A percentile compares a stretch with the other conserved stretches of the same genome.
These are phyloP conservation scores for Juncus effusus DNA, from an alignment of 176 grass and related monocot species.

Conservation along the genomic window DNA sequence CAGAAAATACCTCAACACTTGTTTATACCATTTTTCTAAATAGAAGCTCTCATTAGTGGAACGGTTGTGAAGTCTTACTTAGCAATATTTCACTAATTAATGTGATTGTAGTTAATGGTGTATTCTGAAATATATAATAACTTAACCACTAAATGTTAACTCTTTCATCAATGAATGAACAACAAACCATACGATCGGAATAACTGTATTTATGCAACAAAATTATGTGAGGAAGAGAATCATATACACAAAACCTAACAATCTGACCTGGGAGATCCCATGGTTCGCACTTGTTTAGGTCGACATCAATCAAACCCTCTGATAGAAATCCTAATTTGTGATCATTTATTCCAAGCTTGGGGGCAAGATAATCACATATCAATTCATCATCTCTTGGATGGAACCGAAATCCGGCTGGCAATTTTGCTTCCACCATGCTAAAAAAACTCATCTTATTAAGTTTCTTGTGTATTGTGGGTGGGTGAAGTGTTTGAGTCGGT, in stretches of 20 bases:
- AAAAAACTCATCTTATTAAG: conserved; percentile 64
- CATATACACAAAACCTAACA: too few species aligned
- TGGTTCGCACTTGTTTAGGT: conserved; percentile 94
- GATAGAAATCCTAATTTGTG: conserved; percentile 29
- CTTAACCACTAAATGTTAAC: too few species aligned
- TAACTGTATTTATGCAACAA: conserved; percentile 8
- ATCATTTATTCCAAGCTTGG: conserved; percentile 44
- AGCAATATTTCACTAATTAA: too few species aligned
- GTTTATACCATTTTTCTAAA: too few species aligned
- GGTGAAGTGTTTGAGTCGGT: conserved; percentile 21
- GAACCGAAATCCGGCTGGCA: conserved; percentile 92
- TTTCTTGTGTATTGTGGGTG: neutral
- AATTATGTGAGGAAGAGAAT: neutral
- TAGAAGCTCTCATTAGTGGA: too few species aligned
- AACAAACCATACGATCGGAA: neutral
- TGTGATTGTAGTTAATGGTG: too few species aligned
- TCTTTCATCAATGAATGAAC: neutral
- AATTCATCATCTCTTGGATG: conserved; percentile 91
- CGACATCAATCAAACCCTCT: conserved; percentile 60
- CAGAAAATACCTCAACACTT: too few species aligned
- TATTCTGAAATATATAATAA: too few species aligned
- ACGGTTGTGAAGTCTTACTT: too few species aligned
- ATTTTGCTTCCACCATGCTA: conserved; percentile 86
- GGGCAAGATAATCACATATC: conserved; percentile 82
- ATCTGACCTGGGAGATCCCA: conserved; percentile 88